Conservation (phyloP, 352 stramenopile genomes). For the Pythium dissimile region DNA sequence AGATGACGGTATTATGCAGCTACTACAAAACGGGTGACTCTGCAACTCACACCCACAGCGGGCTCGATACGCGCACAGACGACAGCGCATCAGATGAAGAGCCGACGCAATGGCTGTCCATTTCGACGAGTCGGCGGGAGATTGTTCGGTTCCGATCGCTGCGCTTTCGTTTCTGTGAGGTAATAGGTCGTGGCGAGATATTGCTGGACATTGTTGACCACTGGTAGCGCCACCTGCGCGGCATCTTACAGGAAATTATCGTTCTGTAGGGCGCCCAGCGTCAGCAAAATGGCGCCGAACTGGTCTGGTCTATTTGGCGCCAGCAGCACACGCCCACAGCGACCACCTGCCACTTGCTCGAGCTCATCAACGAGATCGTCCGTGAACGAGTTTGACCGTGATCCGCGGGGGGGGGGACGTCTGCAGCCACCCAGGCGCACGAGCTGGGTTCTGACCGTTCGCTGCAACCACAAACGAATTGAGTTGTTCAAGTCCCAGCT, state of each 20-base stretch:
- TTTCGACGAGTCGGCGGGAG: slow-evolving; percentile 17
- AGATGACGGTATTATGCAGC: slow-evolving; percentile 4
- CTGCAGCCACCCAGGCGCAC: slow-evolving; percentile 7
- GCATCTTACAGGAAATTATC: slow-evolving; percentile 26
- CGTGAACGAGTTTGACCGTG: slow-evolving; percentile 11
- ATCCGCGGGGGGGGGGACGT: slow-evolving; percentile 17
- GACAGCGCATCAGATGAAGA: slow-evolving; percentile 26
- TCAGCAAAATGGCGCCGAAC: slow-evolving; percentile 18
- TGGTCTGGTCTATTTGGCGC: slow-evolving; percentile 24
- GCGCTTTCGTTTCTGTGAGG: slow-evolving; percentile 22
- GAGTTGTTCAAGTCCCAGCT: slow-evolving; percentile 9
- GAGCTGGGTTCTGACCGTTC: slow-evolving; percentile 17
- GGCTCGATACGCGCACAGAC: slow-evolving; percentile 8
- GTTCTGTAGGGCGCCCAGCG: slow-evolving; percentile 38
- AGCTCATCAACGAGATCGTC: slow-evolving; percentile 13
- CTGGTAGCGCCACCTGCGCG: slow-evolving; percentile 22
- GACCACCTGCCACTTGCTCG: slow-evolving; percentile 9
- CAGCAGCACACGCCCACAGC: slow-evolving; percentile 17
- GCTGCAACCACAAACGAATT: slow-evolving; percentile 7
- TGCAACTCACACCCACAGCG: neutral
- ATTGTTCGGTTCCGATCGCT: slow-evolving; percentile 16
- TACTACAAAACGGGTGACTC: neutral
- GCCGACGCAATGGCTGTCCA: slow-evolving; percentile 17
- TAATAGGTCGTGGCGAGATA: slow-evolving; percentile 20
- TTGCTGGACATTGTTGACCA: slow-evolving; percentile 24